Conservation (phyloP, 768 basidiomycete genomes). For the Kwoniella dejecticola region DNA sequence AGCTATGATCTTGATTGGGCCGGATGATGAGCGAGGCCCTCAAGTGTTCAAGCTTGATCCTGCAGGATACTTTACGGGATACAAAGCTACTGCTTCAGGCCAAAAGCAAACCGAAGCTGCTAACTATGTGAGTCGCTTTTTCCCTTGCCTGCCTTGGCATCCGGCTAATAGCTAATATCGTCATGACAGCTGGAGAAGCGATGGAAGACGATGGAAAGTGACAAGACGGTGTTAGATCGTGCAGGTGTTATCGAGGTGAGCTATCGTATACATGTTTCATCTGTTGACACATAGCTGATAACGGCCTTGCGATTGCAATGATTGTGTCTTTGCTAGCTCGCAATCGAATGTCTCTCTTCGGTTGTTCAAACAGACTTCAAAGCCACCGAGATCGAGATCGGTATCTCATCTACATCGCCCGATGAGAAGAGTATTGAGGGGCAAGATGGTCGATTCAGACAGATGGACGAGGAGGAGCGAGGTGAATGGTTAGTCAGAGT, state of each 20-base stretch:
- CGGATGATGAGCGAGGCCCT: conserved; percentile 88
- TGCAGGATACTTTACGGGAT: conserved; percentile 97
- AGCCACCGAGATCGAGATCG: conserved; percentile 91
- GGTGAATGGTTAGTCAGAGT: conserved; percentile 57
- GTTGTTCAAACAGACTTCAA: conserved; percentile 97
- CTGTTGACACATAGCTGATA: conserved; percentile 1
- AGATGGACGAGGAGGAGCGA: conserved; percentile 57
- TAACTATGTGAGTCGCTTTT: conserved; percentile 65
- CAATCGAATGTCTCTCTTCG: conserved; percentile 89
- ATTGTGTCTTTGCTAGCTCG: conserved; percentile 70
- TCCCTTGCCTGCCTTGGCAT: too few species aligned
- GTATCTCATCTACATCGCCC: conserved; percentile 75
- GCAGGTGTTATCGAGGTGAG: conserved; percentile 87
- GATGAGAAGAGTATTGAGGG: conserved; percentile 67
- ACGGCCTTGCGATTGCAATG: not conserved
- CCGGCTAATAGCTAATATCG: too few species aligned
- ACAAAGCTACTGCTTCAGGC: conserved; percentile 93
- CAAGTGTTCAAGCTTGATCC: conserved; percentile 98
- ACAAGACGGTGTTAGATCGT: conserved; percentile 71
- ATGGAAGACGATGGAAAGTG: conserved; percentile 91
- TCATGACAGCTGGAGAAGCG: conserved; percentile 88
- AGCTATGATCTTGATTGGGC: conserved; percentile 97
- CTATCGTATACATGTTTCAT: too few species aligned
- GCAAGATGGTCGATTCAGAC: conserved; percentile 51
- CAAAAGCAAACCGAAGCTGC: conserved; percentile 95